Conservation (phyloP, 306 rosid species). For the Quercus rubra region DNA sequence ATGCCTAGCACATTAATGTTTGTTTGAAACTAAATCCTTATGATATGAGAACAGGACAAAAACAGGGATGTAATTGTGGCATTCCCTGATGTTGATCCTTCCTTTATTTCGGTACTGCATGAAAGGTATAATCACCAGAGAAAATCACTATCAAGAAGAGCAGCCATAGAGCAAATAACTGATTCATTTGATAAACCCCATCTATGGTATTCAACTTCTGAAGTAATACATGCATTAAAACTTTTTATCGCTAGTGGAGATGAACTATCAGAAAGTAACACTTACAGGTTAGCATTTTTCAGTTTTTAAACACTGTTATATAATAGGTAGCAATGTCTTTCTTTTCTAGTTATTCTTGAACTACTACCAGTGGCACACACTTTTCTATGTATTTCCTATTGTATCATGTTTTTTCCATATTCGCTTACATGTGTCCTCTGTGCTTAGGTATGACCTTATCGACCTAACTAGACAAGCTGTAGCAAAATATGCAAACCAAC, state of each 20-base stretch:
- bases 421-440: constrained; percentile 10
- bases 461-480: constrained; percentile 85
- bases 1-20: not conserved
- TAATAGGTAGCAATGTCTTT: not conserved
- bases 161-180: constrained; percentile 32
- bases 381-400: not conserved
- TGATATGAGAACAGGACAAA: constrained; percentile 64
- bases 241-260: constrained; percentile 68
- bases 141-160: constrained; percentile 26
- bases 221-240: constrained; percentile 65
- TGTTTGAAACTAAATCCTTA: constrained; percentile 19
- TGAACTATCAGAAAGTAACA: constrained; percentile 48
- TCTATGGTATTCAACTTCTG: constrained; percentile 83
- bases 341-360: not conserved
- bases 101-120: constrained; percentile 40
- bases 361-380: not conserved
- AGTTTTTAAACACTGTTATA: not conserved
- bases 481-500: constrained; percentile 70
- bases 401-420: not conserved
- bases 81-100: constrained; percentile 83
- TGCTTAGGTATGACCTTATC: constrained; percentile 75
- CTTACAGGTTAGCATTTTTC: constrained; percentile 50
- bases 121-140: constrained; percentile 16
- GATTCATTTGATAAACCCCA: constrained; percentile 73
- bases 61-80: constrained; percentile 86